phyloP scores from a whole-genome alignment of 2,329 filamentous ascomycete species.

The Exophiala sp. region DNA sequence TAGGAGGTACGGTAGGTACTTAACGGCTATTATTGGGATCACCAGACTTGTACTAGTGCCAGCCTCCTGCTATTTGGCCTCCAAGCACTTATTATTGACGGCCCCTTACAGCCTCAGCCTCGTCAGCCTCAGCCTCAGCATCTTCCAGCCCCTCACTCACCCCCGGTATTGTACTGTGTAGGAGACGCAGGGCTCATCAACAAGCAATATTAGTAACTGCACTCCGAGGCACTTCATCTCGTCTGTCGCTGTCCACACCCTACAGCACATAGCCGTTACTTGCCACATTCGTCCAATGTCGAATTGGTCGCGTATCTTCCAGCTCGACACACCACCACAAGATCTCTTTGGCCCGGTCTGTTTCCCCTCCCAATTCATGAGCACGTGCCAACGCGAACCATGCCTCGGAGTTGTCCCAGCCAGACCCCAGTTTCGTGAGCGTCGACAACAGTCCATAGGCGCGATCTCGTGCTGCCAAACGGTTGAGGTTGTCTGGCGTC shows the following conservation, averaged over 20 bases:
- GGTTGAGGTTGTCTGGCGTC: conserved; percentile 66
- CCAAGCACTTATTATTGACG: too few relatives aligned
- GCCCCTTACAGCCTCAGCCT: too few relatives aligned
- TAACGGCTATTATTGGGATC: too few relatives aligned
- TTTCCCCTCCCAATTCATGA: conserved; percentile 79
- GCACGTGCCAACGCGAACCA: conserved; percentile 85
- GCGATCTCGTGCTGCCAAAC: conserved; percentile 82
- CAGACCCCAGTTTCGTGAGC: conserved; percentile 75
- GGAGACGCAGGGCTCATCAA: too few relatives aligned
- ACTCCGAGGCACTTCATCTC: not conserved
- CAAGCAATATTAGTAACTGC: too few relatives aligned
- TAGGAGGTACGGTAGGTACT: too few relatives aligned
- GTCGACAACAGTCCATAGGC: conserved; percentile 77
- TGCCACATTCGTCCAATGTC: conserved; percentile 70
- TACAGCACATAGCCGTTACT: conserved; percentile 59
- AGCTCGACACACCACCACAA: conserved; percentile 97
- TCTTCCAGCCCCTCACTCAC: too few relatives aligned
- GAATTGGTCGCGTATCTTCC: conserved; percentile 74
- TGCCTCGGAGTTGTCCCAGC: conserved; percentile 89
- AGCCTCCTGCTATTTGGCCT: too few relatives aligned
- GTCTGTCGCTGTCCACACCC: not conserved
- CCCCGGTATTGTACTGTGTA: too few relatives aligned
- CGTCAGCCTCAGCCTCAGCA: too few relatives aligned
- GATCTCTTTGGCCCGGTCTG: conserved; percentile 82
- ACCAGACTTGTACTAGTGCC: too few relatives aligned